Evolutionary conservation across 345 rosid genomes (phyloP), one percentile per base, ranked within the genome.

Genomic region (Acer yangbiense): DNA sequence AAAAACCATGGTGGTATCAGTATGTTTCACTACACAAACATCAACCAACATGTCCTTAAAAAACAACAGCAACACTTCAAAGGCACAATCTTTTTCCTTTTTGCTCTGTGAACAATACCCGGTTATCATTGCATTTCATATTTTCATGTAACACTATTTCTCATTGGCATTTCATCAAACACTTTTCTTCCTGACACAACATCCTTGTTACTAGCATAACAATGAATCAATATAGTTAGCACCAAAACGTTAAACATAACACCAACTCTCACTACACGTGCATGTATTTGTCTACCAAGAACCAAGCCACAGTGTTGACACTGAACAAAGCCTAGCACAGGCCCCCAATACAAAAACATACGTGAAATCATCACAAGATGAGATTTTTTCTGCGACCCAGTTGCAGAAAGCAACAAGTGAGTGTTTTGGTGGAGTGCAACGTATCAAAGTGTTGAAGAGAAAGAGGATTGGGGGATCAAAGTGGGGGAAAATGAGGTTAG

Each of bases 91-190:
- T 52, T 79, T 82, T 20, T 75, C 87, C 72, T 76, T 88, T 12
- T 78, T 87, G 75, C 75, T 86, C 72, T 52, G 87, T 23, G 90
- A 88, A 76, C 89, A 82, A 70, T 84, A 90, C 41, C 88, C 96
- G 7, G 78, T 82, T 55, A 90, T 86, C 91, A 90, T 86, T 1
- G 91, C 90, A 68, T 88, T 88, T 92, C 93, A 91, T 5, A 92
- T 83, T 88, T 88, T 92, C 93, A 91, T 5, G 93, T 83, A 62
- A 81, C 87, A 39, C 77, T 80, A 54, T 84, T 89, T 84, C 86
- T 86, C 54, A 74, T 29, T 6, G 88, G 20, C 92, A 89, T 91
- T 90, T 90, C 89, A 69, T 91, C 92, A 68, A 89, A 91, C 92
- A 89, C 82, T 12, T 73, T 87, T 52, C 87, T 58, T 1, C 87